Conservation (phyloP, 345 rosid genomes). For the Cardamine chenopodiifolia region DNA sequence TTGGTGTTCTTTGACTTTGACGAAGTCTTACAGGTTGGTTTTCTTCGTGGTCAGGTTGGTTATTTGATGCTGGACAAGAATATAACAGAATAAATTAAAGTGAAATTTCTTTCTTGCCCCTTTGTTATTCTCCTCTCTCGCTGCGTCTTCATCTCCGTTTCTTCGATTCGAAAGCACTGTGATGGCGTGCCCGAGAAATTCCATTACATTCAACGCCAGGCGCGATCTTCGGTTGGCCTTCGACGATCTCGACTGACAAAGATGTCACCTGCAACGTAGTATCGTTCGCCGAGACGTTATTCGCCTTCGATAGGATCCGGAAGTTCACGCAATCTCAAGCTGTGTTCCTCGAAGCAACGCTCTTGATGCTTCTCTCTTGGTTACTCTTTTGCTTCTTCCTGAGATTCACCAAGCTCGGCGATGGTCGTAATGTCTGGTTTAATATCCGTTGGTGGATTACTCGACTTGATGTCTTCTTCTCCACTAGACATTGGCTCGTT, state of each 20-base stretch:
- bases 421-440: slow-evolving; percentile 75
- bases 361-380: slow-evolving; percentile 73
- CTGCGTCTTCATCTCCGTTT: not conserved
- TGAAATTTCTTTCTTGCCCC: slow-evolving; percentile 38
- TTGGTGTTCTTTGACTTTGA: slow-evolving; percentile 17
- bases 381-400: slow-evolving; percentile 64
- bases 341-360: slow-evolving; percentile 87
- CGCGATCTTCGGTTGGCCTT: slow-evolving; percentile 48
- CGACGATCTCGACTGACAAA: slow-evolving; percentile 48
- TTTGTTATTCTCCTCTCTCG: slow-evolving; percentile 11
- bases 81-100: no score
- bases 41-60: slow-evolving; percentile 20
- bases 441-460: slow-evolving; percentile 92
- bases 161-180: slow-evolving; percentile 32
- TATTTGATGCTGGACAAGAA: slow-evolving; percentile 26
- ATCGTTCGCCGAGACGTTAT: slow-evolving; percentile 64
- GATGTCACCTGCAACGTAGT: slow-evolving; percentile 52
- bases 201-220: slow-evolving; percentile 65
- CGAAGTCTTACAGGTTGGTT: slow-evolving; percentile 29
- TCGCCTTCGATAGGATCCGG: slow-evolving; percentile 72
- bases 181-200: slow-evolving; percentile 64
- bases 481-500: slow-evolving; percentile 98
- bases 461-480: slow-evolving; percentile 80
- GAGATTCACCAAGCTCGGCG: slow-evolving; percentile 75
- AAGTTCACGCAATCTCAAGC: slow-evolving; percentile 93